These are phyloP conservation scores for Beauveria varroae DNA, from an alignment of 2,329 filamentous ascomycete genomes.

Conservation along the genomic window DNA sequence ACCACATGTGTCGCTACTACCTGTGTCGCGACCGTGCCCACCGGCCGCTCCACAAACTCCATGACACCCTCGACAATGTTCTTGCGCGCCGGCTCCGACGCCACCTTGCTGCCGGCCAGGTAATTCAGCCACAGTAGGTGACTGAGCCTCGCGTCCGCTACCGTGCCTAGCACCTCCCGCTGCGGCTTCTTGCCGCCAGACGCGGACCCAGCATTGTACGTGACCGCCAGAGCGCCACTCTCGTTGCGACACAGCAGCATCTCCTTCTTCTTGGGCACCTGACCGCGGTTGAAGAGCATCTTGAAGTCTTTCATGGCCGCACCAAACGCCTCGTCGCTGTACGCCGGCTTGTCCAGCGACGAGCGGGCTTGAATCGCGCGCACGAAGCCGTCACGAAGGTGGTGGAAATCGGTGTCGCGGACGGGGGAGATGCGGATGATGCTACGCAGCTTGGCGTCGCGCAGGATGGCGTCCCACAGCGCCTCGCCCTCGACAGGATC, in stretches of 20 bases:
- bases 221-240: conserved; percentile 57
- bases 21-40: conserved; percentile 79
- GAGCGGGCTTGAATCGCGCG: conserved; percentile 72
- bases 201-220: conserved; percentile 55
- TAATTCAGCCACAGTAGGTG: conserved; percentile 85
- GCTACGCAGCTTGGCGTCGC: conserved; percentile 60
- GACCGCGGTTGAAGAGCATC: conserved; percentile 69
- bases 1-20: conserved; percentile 70
- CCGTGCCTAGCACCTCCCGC: conserved; percentile 56
- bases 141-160: conserved; percentile 73
- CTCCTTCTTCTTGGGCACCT: conserved; percentile 72
- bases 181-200: conserved; percentile 39
- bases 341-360: conserved; percentile 44
- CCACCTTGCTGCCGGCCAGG: conserved; percentile 76
- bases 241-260: conserved; percentile 64
- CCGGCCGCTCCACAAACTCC: conserved; percentile 77
- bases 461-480: conserved; percentile 67
- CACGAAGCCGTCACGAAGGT: conserved; percentile 86
- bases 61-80: conserved; percentile 84
- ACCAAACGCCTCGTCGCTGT: conserved; percentile 70
- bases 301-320: conserved; percentile 71
- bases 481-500: conserved; percentile 62
- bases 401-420: conserved; percentile 89
- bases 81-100: conserved; percentile 71
- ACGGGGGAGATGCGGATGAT: conserved; percentile 80